These are phyloP conservation scores for Elasticomyces elasticus DNA, from an alignment of 495 filamentous ascomycete genomes.

Conservation along the genomic window DNA sequence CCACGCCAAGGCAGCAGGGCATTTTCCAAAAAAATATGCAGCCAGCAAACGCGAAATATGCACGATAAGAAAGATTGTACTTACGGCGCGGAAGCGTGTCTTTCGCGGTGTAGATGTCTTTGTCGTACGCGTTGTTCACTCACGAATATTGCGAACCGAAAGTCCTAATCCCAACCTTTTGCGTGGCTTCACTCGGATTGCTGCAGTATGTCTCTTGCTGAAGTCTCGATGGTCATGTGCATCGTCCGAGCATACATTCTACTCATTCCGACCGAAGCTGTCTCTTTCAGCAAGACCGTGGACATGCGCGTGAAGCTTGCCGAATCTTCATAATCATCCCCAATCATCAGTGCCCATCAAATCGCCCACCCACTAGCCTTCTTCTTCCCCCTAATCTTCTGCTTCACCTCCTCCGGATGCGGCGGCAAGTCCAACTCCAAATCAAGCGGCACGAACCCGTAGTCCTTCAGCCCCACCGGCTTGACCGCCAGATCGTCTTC, in stretches of 20 bases:
- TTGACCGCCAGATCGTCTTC: conserved; percentile 12
- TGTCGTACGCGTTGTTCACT: too few species aligned
- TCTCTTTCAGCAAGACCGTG: background rate
- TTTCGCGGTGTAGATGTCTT: too few species aligned
- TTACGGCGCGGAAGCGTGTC: too few species aligned
- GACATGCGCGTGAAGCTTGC: background rate
- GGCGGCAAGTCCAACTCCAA: conserved; percentile 11
- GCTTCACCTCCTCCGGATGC: conserved; percentile 9
- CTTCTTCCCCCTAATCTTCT: conserved; percentile 19
- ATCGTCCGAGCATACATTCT: too few species aligned
- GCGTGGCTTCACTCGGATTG: too few species aligned
- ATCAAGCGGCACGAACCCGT: conserved; percentile 16
- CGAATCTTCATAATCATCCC: too few species aligned
- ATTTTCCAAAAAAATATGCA: background rate
- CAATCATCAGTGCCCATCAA: conserved; percentile 8
- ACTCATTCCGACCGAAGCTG: too few species aligned
- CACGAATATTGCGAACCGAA: too few species aligned
- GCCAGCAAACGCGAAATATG: background rate
- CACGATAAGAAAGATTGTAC: background rate
- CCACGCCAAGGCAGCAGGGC: conserved; percentile 1
- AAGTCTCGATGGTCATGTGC: too few species aligned
- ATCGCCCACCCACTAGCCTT: conserved; percentile 25
- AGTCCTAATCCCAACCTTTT: too few species aligned
- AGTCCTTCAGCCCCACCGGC: conserved; percentile 3
- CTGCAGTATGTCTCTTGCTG: too few species aligned